These are phyloP conservation scores for Colletotrichum tofieldiae DNA, from an alignment of 2,329 filamentous ascomycete genomes.

Conservation along the genomic window DNA sequence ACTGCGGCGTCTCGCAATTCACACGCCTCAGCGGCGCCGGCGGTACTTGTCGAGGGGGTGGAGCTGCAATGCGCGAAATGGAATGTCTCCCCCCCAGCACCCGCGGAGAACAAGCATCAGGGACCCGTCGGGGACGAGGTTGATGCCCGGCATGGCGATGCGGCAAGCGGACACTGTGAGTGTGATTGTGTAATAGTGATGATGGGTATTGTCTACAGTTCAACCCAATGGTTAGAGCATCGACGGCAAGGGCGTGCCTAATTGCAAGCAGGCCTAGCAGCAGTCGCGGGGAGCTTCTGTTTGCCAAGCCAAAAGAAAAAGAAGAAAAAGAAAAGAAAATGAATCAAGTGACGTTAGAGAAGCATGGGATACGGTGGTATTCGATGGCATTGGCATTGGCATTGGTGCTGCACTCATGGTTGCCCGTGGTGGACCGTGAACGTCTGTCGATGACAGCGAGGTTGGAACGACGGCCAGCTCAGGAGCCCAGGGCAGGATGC, in stretches of 20 bases:
- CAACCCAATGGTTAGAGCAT: neutral
- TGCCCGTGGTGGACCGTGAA: neutral
- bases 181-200: constrained; percentile 10
- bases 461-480: neutral
- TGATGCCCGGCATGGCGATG: constrained; percentile 4
- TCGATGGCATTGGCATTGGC: neutral
- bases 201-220: neutral
- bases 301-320: constrained; percentile 18
- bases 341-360: neutral
- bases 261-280: constrained; percentile 3
- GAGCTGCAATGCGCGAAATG: constrained; percentile 11
- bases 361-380: constrained; percentile 2
- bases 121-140: constrained; percentile 4
- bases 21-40: neutral
- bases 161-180: constrained; percentile 20
- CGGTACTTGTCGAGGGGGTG: constrained; percentile 5
- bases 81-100: neutral
- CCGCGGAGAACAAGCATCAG: constrained; percentile 20
- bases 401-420: neutral
- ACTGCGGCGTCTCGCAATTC: neutral
- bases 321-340: neutral
- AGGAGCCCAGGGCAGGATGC: neutral
- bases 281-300: neutral
- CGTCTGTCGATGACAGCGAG: neutral
- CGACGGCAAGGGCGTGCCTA: neutral